A percentile compares a stretch with the other conserved stretches of the same genome.
Conservation (phyloP, 805 yeast species). For the Yamadazyma laniorum region DNA sequence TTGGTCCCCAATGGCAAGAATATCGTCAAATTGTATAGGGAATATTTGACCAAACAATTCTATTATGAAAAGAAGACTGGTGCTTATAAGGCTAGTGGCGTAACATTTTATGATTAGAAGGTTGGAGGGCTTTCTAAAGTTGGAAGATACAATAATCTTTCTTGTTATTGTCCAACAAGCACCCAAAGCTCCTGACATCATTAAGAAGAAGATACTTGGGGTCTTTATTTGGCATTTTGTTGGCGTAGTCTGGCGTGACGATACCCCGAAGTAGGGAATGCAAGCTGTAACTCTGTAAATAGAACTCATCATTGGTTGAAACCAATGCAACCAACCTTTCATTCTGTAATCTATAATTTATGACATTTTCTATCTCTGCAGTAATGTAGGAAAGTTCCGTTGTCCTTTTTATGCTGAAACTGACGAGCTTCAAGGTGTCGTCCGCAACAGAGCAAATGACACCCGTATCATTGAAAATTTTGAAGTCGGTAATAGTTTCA, state of each 20-base stretch:
- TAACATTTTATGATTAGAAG: constrained; percentile 25
- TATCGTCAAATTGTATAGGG: constrained; percentile 25
- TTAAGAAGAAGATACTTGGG: constrained; percentile 14
- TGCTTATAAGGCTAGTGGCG: constrained; percentile 21
- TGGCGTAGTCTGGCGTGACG: neutral
- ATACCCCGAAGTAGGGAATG: neutral
- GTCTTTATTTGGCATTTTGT: neutral
- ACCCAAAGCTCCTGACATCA: constrained; percentile 27
- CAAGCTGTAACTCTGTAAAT: constrained; percentile 1
- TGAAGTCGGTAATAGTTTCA: neutral
- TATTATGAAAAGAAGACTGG: constrained; percentile 18
- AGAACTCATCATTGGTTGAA: neutral
- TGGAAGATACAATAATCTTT: constrained; percentile 38
- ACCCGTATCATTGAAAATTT: constrained; percentile 1
- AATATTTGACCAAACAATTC: constrained; percentile 31
- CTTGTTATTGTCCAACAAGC: constrained; percentile 39
- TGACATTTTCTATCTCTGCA: neutral
- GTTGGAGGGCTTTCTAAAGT: constrained; percentile 1
- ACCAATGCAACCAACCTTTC: constrained; percentile 2
- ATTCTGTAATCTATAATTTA: neutral
- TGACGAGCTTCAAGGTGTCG: neutral
- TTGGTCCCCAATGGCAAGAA: constrained; percentile 31
- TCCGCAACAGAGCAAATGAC: neutral
- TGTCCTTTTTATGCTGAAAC: constrained; percentile 1
- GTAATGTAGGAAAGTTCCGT: neutral